Percentiles rank a stretch among this genome's conserved stretches.
Evolutionary conservation across 2,329 filamentous ascomycete species (phyloP).

Genomic region (Xylariaceae sp.): DNA sequence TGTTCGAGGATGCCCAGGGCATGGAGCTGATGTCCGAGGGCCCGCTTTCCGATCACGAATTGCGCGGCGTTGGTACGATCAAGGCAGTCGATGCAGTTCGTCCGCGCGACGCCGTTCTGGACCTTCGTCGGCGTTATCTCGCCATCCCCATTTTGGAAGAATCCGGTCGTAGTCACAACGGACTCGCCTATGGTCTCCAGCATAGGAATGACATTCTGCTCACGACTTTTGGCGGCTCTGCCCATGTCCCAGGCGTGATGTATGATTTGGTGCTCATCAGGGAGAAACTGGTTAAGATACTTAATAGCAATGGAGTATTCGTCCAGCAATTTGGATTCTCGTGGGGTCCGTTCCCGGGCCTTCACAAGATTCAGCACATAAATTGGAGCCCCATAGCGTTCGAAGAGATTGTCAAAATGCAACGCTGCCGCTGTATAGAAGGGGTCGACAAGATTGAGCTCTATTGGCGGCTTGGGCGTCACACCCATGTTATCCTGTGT

Average conservation of each 20-base stretch:
- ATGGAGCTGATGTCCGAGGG: conserved; percentile 86
- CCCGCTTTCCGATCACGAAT: conserved; percentile 94
- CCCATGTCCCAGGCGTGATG: conserved; percentile 99
- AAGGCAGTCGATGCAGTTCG: conserved; percentile 96
- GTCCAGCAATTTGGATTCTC: conserved; percentile 84
- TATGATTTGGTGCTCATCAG: conserved; percentile 76
- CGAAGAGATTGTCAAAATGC: conserved; percentile 92
- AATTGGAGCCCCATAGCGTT: conserved; percentile 86
- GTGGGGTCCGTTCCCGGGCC: conserved; percentile 76
- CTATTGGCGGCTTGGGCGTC: conserved; percentile 92
- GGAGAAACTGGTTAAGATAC: conserved; percentile 93
- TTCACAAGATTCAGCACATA: conserved; percentile 93
- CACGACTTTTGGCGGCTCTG: conserved; percentile 82
- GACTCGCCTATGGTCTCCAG: conserved; percentile 86
- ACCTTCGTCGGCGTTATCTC: conserved; percentile 61
- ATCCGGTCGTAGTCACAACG: conserved; percentile 79
- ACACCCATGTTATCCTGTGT: conserved; percentile 94
- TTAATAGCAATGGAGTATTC: conserved; percentile 85
- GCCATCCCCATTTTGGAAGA: conserved; percentile 89
- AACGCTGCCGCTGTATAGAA: conserved; percentile 91
- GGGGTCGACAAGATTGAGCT: conserved; percentile 90
- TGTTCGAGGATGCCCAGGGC: conserved; percentile 82
- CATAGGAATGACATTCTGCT: conserved; percentile 90
- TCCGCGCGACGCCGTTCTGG: conserved; percentile 89
- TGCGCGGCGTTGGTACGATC: conserved; percentile 97